Percentiles rank a stretch among this genome's conserved stretches.
Evolutionary conservation across 2,329 filamentous ascomycete genomes (phyloP).

Genomic region (Pyricularia sp.): DNA sequence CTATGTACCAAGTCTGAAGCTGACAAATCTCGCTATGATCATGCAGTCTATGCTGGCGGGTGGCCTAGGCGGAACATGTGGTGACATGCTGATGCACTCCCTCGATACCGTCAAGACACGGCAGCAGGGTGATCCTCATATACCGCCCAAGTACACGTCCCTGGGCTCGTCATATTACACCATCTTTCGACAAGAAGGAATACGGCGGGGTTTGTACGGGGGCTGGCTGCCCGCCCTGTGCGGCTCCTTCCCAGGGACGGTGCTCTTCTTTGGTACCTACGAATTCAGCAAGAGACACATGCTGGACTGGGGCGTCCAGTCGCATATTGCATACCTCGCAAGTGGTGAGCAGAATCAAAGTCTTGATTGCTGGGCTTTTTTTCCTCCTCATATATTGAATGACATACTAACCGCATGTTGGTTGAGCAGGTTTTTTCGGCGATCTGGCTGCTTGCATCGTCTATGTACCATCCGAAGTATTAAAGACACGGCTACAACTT

Average conservation of each 20-base stretch:
- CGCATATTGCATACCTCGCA: slow-evolving; percentile 76
- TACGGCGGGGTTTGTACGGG: slow-evolving; percentile 78
- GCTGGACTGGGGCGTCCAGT: slow-evolving; percentile 74
- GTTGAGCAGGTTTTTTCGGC: slow-evolving; percentile 66
- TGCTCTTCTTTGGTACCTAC: slow-evolving; percentile 94
- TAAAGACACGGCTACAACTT: slow-evolving; percentile 93
- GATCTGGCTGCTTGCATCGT: slow-evolving; percentile 86
- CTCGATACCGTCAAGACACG: slow-evolving; percentile 97
- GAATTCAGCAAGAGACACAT: slow-evolving; percentile 88
- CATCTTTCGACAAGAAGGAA: slow-evolving; percentile 85
- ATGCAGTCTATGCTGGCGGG: slow-evolving; percentile 86
- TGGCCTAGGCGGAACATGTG: slow-evolving; percentile 82
- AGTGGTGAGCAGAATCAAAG: slow-evolving; percentile 50
- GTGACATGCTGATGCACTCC: slow-evolving; percentile 98
- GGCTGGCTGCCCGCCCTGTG: slow-evolving; percentile 87
- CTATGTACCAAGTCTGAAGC: slow-evolving; percentile 2
- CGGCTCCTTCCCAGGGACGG: slow-evolving; percentile 87
- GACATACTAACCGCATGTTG: neutral
- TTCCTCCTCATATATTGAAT: neutral
- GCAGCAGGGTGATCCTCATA: slow-evolving; percentile 90
- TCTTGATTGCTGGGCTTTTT: neutral
- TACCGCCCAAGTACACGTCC: slow-evolving; percentile 87
- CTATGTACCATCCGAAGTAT: slow-evolving; percentile 93
- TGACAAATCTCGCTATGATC: slow-evolving; percentile 1
- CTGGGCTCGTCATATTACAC: slow-evolving; percentile 86